A percentile compares a stretch with the other conserved stretches of the same genome.
Conservation (phyloP, 139 green algal species). For the Chloropicon primus region DNA sequence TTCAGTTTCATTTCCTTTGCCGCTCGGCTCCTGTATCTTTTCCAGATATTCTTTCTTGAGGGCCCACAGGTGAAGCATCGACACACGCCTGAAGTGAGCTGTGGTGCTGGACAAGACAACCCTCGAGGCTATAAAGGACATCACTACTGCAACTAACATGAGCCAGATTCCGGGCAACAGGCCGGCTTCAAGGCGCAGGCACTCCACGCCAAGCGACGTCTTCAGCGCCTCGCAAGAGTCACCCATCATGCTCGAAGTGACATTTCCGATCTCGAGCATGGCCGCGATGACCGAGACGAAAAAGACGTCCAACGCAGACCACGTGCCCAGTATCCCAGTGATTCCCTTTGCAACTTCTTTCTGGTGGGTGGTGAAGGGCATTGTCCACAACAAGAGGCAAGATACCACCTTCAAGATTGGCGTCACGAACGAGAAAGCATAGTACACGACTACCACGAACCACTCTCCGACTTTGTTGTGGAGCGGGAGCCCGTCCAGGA, state of each 20-base stretch:
- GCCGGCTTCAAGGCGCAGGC: neutral
- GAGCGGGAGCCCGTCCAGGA: neutral
- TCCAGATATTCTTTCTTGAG: neutral
- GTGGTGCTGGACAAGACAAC: neutral
- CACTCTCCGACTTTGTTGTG: neutral
- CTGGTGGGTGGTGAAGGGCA: neutral
- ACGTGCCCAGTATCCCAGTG: slow-evolving; percentile 4
- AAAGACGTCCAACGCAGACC: slow-evolving; percentile 13
- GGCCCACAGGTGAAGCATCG: neutral
- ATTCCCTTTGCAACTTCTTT: neutral
- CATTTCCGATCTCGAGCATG: slow-evolving; percentile 9
- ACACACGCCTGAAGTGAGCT: neutral
- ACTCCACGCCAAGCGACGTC: neutral
- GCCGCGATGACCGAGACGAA: slow-evolving; percentile 12
- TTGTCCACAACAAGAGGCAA: slow-evolving; percentile 2
- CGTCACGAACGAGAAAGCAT: slow-evolving; percentile 4
- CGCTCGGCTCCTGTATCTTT: neutral
- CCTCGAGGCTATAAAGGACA: neutral
- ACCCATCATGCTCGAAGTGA: slow-evolving; percentile 9
- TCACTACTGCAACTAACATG: neutral
- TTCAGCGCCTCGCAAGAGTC: slow-evolving; percentile 8
- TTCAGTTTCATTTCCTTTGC: too few species aligned
- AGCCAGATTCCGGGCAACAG: neutral
- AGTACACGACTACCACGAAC: neutral
- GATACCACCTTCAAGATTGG: neutral